Base-by-base conservation (phyloP, 2,329 filamentous ascomycete genomes). In the Talaromyces verruculosus region DNA sequence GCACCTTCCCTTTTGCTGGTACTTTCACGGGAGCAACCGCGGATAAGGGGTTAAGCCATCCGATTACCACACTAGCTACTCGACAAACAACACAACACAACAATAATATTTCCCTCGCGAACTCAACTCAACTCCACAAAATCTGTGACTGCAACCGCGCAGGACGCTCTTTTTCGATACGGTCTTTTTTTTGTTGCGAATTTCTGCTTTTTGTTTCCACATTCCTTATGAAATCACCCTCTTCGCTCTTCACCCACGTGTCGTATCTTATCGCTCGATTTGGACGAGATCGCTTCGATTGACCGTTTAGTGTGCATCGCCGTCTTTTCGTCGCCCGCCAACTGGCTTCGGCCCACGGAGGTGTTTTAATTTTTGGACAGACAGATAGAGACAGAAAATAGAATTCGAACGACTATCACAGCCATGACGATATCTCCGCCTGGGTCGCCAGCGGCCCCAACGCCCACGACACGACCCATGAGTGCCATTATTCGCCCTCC, bases 401-500 rank as follows among this genome's bases (percentile, higher is more conserved):
- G 22, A 33, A 7, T 30, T 30, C 15, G 6, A 11, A 19, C 30
- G 30, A 51, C 25, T 64, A 47, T 19, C 17, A 30, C 43, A 51
- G 70, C 69, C 60, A 91, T 91, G 88, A 86, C 88, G 74, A 84
- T 83, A 77, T 91, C 89, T 78, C 89, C 89, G 79, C 90, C 90
- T 76, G 84, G 81, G 68, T 92, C 90, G 76, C 89, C 84, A 55
- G 84, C 75, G 80, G 83, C 75, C 67, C 71, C 73, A 64, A 58
- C 62, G 67, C 71, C 73, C 17, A 81, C 85, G 70, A 86, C 87
- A 78, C 87, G 92, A 78, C 92, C 93, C 63, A 84, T 92, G 84
- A 96, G 91, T 82, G 89, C 88, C 76, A 89, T 96, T 83, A 87
- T 93, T 74, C 88, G 90, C 73, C 85, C 91, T 55, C 84, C 90